Conservation (phyloP, 306 rosid species). For the Canavalia ensiformis region DNA sequence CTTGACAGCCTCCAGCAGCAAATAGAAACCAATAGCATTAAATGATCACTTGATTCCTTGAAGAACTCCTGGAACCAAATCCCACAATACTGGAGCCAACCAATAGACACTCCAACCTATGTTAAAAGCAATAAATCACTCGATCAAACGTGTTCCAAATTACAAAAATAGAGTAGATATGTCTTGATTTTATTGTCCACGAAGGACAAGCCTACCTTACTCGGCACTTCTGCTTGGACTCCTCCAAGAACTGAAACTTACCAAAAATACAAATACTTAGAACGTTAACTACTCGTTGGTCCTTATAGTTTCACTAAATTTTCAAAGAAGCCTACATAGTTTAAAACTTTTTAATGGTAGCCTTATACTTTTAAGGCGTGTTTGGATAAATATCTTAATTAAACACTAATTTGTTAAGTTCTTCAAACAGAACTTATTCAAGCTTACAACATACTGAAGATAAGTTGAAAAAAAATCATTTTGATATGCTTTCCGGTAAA, state of each 20-base stretch:
- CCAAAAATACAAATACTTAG: conserved; percentile 48
- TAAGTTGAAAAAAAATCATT: neutral
- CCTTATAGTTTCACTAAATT: neutral
- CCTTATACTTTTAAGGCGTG: neutral
- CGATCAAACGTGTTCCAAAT: conserved; percentile 71
- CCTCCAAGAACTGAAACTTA: conserved; percentile 64
- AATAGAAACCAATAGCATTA: conserved; percentile 58
- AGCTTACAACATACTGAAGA: neutral
- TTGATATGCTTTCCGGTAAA: neutral
- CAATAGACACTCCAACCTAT: conserved; percentile 84
- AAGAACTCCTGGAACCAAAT: conserved; percentile 76
- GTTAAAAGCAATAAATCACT: conserved; percentile 82
- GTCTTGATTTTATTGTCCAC: conserved; percentile 56
- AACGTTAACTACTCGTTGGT: neutral
- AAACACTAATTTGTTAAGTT: neutral
- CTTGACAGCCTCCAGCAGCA: conserved; percentile 71
- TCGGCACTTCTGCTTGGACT: conserved; percentile 51
- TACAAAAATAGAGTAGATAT: conserved; percentile 48
- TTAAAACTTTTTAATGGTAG: neutral
- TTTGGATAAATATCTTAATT: neutral
- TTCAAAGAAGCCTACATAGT: neutral
- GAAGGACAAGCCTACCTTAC: conserved; percentile 79
- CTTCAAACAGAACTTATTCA: neutral
- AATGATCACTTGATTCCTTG: conserved; percentile 78
- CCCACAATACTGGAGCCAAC: conserved; percentile 71